Base-by-base conservation (phyloP, 208 protist genomes). In the Trypanosoma platydactyli region DNA sequence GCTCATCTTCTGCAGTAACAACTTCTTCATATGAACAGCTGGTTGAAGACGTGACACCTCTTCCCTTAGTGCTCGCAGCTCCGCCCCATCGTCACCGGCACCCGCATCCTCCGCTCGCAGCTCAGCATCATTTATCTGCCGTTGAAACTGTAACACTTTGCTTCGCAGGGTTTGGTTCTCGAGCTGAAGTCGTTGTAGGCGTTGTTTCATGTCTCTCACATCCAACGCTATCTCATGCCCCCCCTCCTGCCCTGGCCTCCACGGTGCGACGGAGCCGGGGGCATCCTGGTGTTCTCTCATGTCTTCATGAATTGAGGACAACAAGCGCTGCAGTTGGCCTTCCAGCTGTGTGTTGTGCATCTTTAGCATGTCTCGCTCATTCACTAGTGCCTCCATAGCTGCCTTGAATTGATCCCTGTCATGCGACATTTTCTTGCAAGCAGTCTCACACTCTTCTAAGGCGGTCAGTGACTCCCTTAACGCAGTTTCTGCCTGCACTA, bases 101-200 rank as follows among this genome's bases (percentile, higher is more conserved):
- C 60, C 72, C 13, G 78, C 60, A 9, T 75, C 57, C 71, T 87
- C 80, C 30, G 80, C 59, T 30, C 74, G 68, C 18, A 92, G 54
- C 67, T 89, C 83, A 35, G 64, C 79, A 64, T 92, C 81, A 58
- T 84, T 89, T 25, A 86, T 45, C 71, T 89, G 78, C 44, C 82
- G 74, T 12, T 77, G 77, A 61, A 72, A 83, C 29, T 81, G 70
- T 59, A 84, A 61, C 35, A 82, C 38, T 15, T 46, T 68, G 12
- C 60, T 64, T 55, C 81, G 83, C 29, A 88, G 59, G 38, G 76
- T 68, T 3, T 64, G 55, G 59, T 81, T 80, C 48, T 87, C 83
- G 35, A 67, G 42, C 15, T 42, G 38, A 20, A 71, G 54, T 27
- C 20, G 18, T 15, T 52, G 65, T 30, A 71, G 58, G 48, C 30